phyloP scores from a whole-genome alignment of 164 flowering plant genomes.

The Euptelea pleiosperma region DNA sequence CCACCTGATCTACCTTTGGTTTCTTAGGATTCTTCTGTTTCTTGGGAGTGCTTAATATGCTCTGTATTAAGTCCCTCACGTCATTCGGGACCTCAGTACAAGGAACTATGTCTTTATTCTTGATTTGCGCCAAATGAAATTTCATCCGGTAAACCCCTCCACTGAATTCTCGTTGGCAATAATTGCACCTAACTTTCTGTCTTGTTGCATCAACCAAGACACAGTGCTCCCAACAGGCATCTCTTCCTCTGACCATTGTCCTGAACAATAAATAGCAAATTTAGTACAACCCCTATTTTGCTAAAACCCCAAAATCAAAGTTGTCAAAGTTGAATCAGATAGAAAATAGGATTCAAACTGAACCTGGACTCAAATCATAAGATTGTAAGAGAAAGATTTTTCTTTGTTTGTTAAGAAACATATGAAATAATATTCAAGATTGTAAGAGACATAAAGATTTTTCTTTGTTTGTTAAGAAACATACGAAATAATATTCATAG shows the following conservation, averaged over 20 bases:
- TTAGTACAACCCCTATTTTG: background rate
- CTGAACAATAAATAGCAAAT: constrained; percentile 19
- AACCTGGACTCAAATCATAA: too few relatives aligned
- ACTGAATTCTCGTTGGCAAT: constrained; percentile 64
- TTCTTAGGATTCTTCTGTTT: constrained; percentile 55
- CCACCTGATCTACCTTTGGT: constrained; percentile 34
- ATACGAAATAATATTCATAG: too few relatives aligned
- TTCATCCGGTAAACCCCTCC: constrained; percentile 81
- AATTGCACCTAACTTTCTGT: constrained; percentile 73
- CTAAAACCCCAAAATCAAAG: background rate
- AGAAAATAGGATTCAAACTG: too few relatives aligned
- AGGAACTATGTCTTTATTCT: constrained; percentile 66
- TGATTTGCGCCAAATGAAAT: constrained; percentile 71
- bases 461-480: too few relatives aligned
- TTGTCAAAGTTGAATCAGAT: too few relatives aligned
- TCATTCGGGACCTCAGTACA: constrained; percentile 64
- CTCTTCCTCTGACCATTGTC: constrained; percentile 72
- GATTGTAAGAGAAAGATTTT: too few relatives aligned
- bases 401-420: too few relatives aligned
- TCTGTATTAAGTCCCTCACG: constrained; percentile 49
- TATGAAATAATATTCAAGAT: too few relatives aligned
- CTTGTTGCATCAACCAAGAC: constrained; percentile 65
- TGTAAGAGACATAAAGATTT: too few relatives aligned
- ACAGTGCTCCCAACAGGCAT: constrained; percentile 84
- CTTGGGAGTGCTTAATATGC: constrained; percentile 52